These are phyloP conservation scores for Paecilomyces sp. DNA, from an alignment of 2,329 filamentous ascomycete species.

Conservation along the genomic window DNA sequence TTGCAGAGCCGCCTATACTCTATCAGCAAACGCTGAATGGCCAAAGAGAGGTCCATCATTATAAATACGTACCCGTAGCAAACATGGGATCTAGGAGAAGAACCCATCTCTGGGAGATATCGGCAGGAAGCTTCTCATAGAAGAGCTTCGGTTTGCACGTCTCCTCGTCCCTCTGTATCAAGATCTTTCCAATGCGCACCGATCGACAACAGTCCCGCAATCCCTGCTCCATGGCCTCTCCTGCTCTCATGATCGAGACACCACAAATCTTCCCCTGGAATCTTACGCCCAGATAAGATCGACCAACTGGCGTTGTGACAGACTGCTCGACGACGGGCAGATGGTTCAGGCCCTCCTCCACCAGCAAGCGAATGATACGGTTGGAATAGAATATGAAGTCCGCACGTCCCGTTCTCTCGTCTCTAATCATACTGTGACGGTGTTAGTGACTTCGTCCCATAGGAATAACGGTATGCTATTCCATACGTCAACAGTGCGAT, in stretches of 20 bases:
- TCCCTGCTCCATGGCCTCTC: slow-evolving; percentile 97
- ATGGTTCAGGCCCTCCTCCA: slow-evolving; percentile 96
- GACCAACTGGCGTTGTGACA: slow-evolving; percentile 85
- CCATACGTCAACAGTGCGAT: slow-evolving; percentile 96
- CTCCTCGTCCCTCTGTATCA: slow-evolving; percentile 96
- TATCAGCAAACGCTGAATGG: slow-evolving; percentile 6
- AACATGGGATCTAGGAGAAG: slow-evolving; percentile 97
- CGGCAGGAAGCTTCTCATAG: slow-evolving; percentile 93
- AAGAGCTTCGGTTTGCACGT: slow-evolving; percentile 87
- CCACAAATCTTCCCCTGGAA: slow-evolving; percentile 99
- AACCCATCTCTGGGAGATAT: slow-evolving; percentile 90
- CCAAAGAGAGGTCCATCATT: neutral
- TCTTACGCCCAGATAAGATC: slow-evolving; percentile 79
- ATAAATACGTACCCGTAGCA: slow-evolving; percentile 63
- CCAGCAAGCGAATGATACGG: slow-evolving; percentile 89
- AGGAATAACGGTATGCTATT: slow-evolving; percentile 3
- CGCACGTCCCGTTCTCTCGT: slow-evolving; percentile 79
- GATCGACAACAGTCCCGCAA: slow-evolving; percentile 92
- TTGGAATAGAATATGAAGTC: slow-evolving; percentile 99
- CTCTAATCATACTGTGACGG: slow-evolving; percentile 75
- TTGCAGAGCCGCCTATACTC: slow-evolving; percentile 76
- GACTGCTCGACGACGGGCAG: slow-evolving; percentile 82
- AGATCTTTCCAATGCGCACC: slow-evolving; percentile 96
- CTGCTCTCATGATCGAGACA: slow-evolving; percentile 96
- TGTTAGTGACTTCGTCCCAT: slow-evolving; percentile 2